Conservation (phyloP, 805 yeast genomes). For the Saccharomyces paradoxus region DNA sequence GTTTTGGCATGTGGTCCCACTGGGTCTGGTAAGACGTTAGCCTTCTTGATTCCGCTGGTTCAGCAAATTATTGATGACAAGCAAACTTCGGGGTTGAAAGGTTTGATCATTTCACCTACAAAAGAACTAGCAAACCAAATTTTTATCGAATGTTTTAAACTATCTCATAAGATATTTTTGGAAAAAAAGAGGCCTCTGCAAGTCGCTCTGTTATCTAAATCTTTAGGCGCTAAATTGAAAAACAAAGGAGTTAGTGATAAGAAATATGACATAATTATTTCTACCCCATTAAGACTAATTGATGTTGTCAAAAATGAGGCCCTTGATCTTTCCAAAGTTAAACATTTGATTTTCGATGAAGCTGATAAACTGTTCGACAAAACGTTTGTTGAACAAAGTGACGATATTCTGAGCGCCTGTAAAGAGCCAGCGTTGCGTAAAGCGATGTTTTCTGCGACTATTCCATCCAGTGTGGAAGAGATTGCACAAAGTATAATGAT, state of each 20-base stretch:
- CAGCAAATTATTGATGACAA: conserved; percentile 29
- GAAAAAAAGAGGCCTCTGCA: conserved; percentile 46
- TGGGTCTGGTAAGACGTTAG: conserved; percentile 95
- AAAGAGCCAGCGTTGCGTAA: conserved; percentile 43
- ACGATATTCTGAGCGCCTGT: conserved; percentile 52
- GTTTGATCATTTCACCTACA: conserved; percentile 85
- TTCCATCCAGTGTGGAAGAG: conserved; percentile 88
- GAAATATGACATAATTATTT: conserved; percentile 70
- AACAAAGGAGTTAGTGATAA: conserved; percentile 49
- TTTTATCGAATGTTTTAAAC: conserved; percentile 52
- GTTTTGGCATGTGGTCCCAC: conserved; percentile 94
- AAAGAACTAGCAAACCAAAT: conserved; percentile 89
- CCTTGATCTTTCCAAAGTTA: conserved; percentile 56
- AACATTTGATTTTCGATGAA: conserved; percentile 80
- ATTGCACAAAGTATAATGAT: conserved; percentile 77
- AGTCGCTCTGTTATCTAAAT: conserved; percentile 60
- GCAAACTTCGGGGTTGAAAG: conserved; percentile 45
- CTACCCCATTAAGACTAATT: conserved; percentile 84
- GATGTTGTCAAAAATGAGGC: conserved; percentile 61
- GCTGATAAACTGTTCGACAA: conserved; percentile 89
- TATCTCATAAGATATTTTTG: conserved; percentile 35
- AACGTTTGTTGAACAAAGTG: conserved; percentile 85
- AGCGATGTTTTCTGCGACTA: conserved; percentile 89
- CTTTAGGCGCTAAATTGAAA: conserved; percentile 58
- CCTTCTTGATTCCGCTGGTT: conserved; percentile 76